Evolutionary conservation across 805 yeast genomes (phyloP), one percentile per base, ranked within the genome.

Genomic region (Grigorovia jiainica): DNA sequence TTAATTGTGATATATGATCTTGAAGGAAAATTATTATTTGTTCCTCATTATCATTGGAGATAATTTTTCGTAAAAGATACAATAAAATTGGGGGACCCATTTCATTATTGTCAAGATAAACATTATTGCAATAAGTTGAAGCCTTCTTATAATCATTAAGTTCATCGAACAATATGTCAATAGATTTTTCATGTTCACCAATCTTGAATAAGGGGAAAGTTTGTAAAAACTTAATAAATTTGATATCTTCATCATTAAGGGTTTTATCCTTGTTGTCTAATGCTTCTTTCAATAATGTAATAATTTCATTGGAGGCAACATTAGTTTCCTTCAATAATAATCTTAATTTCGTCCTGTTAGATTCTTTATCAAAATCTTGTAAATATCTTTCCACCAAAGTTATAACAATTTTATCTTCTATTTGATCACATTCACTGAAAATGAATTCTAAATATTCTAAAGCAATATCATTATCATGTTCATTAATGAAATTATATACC

Each of bases 151-250:
- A 69, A 53, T 82, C 82, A 3, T 72, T 61, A 36, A 84, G 58
- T 17, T 77, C 76, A 38, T 73, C 68, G 37, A 75, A 76, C 20
- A 78, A 67, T 2, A 86, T 72, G 42, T 75, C 74, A 15, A 90
- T 62, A 0, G 86, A 79, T 39, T 76, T 71, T 9, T 70, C 68
- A 53, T 84, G 85, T 40, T 76, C 76, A 1, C 75, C 78, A 34
- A 82, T 53, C 44, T 75, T 71, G 36, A 71, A 71, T 41, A 82
- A 67, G 2, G 87, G 73, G 36, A 73, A 68, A 0, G 84, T 76
- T 33, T 75, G 70, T 25, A 56, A 41, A 17, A 38, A 34, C 31
- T 47, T 43, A 8, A 58, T 35, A 21, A 42, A 17, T 40, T 41
- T 1, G 41, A 27, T 25, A 37, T 40, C 40, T 39, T 29, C 42